Conservation (phyloP, 1,284 basidiomycete species). For the Cutaneotrichosporon spelunceum region DNA sequence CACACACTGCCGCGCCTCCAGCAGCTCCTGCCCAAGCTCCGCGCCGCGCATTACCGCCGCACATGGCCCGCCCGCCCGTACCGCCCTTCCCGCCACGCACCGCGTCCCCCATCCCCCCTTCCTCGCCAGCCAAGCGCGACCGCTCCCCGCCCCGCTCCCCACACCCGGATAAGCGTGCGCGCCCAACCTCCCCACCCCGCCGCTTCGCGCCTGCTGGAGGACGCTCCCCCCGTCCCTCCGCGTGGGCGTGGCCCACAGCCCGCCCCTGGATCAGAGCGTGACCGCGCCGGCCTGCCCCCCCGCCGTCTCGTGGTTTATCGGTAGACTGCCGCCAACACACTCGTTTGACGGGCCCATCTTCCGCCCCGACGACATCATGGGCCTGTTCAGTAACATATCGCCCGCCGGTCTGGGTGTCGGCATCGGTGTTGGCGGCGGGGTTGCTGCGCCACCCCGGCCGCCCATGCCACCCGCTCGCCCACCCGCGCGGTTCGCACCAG, state of each 20-base stretch:
- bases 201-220: slow-evolving; percentile 18
- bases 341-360: slow-evolving; percentile 85
- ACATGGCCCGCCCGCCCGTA: neutral
- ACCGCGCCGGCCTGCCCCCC: slow-evolving; percentile 61
- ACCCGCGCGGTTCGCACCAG: neutral
- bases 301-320: slow-evolving; percentile 74
- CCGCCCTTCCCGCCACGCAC: slow-evolving; percentile 23
- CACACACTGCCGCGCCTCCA: neutral
- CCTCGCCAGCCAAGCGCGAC: slow-evolving; percentile 18
- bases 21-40: neutral
- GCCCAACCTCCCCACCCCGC: slow-evolving; percentile 20
- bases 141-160: slow-evolving; percentile 22
- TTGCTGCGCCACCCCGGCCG: neutral
- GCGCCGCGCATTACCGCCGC: neutral
- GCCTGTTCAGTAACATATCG: slow-evolving; percentile 53
- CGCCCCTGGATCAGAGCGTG: slow-evolving; percentile 30
- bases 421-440: slow-evolving; percentile 2
- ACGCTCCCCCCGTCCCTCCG: slow-evolving; percentile 6
- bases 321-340: slow-evolving; percentile 65
- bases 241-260: neutral
- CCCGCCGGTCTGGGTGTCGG: neutral
- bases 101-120: neutral
- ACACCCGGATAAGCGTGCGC: slow-evolving; percentile 17
- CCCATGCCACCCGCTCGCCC: slow-evolving; percentile 6
- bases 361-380: slow-evolving; percentile 79